Evolutionary conservation across 768 basidiomycete species (phyloP), one percentile per base, ranked within the genome.

Genomic region (Termitomyces eurrhizus): DNA sequence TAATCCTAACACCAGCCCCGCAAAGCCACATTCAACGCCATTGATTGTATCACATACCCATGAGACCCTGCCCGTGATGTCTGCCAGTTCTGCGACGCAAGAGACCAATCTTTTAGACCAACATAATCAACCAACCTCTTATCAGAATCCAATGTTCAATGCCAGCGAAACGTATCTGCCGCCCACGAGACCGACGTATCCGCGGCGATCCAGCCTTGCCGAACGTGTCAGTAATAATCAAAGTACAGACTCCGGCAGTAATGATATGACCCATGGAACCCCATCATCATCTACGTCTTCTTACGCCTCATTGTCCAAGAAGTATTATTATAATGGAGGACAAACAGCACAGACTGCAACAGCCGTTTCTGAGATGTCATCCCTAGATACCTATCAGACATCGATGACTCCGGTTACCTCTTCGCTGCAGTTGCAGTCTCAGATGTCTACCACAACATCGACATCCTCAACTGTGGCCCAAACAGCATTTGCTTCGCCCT

Each of bases 11-110:
- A 62, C 66, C 29, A 69, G 72, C 26, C 65, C 67, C 36, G 64
- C 66, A 39, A 77, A 75, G 57, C 74, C 73, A 21, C 68, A 73
- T 11, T 74, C 77, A n/a, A 63, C 76, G 0, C 75, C 78, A 7
- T 75, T 79, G 9, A 68, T 74, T 39, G 74, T 79, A 21, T 75
- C 79, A 8, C 71, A 73, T 35, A 76, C 76, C 33, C 64, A 69
- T 32, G 77, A 76, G 52, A 71, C 71, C 49, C 69, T 74, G 37
- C 70, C 75, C 32, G 59, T 72, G n/a, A 58, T 71, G 48, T 72
- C 77, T 37, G 64, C 69, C 3, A 58, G 65, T 35, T 71, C 72
- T 21, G 64, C 72, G 52, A 66, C 75, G 8, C 68, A 73, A 21
- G 75, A 75, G 57, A 67, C 71, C 21, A 64, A 70, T n/a, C 66